Evolutionary conservation across 495 filamentous ascomycete species (phyloP).

Genomic region (Aspergillus coremiiformis): DNA sequence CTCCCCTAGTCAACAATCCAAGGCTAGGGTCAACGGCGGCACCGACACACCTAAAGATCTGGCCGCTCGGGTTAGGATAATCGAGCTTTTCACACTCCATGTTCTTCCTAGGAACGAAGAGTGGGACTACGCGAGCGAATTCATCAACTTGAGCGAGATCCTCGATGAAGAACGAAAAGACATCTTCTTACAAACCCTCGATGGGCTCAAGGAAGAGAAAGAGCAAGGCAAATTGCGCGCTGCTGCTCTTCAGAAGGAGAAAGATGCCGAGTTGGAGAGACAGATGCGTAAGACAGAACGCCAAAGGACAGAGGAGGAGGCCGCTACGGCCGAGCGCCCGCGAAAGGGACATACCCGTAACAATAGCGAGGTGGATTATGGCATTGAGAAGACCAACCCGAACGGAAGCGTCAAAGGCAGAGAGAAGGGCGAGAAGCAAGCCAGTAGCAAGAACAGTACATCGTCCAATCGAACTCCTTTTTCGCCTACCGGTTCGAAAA

Average conservation of each 20-base stretch:
- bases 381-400: constrained; percentile 39
- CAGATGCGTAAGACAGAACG: constrained; percentile 50
- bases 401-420: constrained; percentile 32
- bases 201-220: constrained; percentile 55
- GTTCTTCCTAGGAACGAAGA: constrained; percentile 84
- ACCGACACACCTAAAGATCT: constrained; percentile 73
- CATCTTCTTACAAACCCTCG: constrained; percentile 65
- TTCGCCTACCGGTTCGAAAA: constrained; percentile 31
- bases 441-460: constrained; percentile 20
- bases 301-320: constrained; percentile 57
- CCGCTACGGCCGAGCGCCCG: constrained; percentile 31
- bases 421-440: constrained; percentile 25
- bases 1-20: constrained; percentile 20
- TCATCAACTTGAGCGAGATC: constrained; percentile 73
- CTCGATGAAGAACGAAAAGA: constrained; percentile 91
- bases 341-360: constrained; percentile 45
- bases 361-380: constrained; percentile 49
- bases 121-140: constrained; percentile 90
- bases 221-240: constrained; percentile 65
- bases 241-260: constrained; percentile 50
- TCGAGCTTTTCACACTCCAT: constrained; percentile 90
- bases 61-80: constrained; percentile 70
- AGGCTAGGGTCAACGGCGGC: constrained; percentile 43
- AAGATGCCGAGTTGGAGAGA: constrained; percentile 54
- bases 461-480: constrained; percentile 25